These are phyloP conservation scores for Apiospora pterosperma DNA, from an alignment of 2,329 filamentous ascomycete genomes.

Conservation along the genomic window DNA sequence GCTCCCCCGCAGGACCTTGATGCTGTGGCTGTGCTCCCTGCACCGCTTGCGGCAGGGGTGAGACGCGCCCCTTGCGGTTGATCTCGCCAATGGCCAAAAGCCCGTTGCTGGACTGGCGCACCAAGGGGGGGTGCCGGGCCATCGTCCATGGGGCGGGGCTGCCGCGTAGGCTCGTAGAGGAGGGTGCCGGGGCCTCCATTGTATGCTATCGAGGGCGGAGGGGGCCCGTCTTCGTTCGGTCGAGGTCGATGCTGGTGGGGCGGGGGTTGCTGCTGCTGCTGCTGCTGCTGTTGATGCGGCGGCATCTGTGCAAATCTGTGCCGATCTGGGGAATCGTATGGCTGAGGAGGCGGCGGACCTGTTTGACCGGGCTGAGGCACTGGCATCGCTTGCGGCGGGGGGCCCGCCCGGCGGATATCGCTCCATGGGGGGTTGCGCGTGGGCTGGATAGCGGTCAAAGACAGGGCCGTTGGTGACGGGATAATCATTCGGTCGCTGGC, in stretches of 20 bases:
- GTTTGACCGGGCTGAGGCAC: conserved; percentile 17
- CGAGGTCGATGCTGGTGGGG: conserved; percentile 35
- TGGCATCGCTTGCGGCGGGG: conserved; percentile 28
- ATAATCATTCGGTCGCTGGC: conserved; percentile 46
- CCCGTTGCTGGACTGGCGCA: conserved; percentile 55
- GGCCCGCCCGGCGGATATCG: conserved; percentile 34
- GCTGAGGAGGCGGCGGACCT: conserved; percentile 24
- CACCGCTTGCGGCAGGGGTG: conserved; percentile 87
- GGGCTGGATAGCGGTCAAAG: conserved; percentile 34
- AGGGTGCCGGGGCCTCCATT: conserved; percentile 37
- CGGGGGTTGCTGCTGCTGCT: conserved; percentile 22
- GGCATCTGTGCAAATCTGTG: conserved; percentile 39
- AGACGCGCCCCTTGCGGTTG: conserved; percentile 78
- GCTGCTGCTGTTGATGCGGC: conserved; percentile 27
- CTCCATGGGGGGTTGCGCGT: conserved; percentile 34
- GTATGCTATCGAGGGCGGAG: conserved; percentile 49
- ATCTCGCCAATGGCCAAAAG: conserved; percentile 78
- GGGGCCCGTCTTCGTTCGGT: conserved; percentile 44
- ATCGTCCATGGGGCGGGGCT: conserved; percentile 41
- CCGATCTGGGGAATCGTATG: conserved; percentile 51
- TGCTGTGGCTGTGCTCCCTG: conserved; percentile 85
- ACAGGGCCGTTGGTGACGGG: conserved; percentile 38
- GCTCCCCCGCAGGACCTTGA: conserved; percentile 74
- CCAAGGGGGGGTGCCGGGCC: conserved; percentile 43
- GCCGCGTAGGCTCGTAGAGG: conserved; percentile 40